Evolutionary conservation across 169 alveolate species (phyloP).

Genomic region (Plasmodium relictum): DNA sequence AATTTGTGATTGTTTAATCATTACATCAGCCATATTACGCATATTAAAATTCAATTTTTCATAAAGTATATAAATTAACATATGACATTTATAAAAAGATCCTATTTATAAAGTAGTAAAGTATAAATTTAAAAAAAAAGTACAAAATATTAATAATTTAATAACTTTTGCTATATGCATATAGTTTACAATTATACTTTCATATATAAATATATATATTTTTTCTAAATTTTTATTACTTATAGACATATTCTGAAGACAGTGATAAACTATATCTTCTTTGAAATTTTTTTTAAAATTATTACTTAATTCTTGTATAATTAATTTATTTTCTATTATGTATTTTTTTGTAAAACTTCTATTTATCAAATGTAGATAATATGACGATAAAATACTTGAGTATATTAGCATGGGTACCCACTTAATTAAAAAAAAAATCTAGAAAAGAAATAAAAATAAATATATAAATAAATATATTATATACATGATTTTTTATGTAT

Average conservation of each 20-base stretch:
- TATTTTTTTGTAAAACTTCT: conserved; percentile 1
- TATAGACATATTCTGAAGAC: conserved; percentile 16
- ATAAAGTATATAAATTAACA: conserved; percentile 7
- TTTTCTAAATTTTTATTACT: conserved; percentile 22
- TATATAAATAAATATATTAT: not conserved
- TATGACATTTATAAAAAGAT: conserved; percentile 56
- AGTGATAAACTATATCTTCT: conserved; percentile 18
- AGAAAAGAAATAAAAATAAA: not conserved
- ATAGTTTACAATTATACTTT: too few relatives aligned
- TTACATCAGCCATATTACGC: conserved; percentile 17
- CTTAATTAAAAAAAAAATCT: conserved; percentile 36
- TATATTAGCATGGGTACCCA: conserved; percentile 39
- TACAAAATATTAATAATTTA: too few relatives aligned
- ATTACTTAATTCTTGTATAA: not conserved
- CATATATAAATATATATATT: too few relatives aligned
- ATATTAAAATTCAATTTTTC: not conserved
- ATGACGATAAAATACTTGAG: conserved; percentile 3
- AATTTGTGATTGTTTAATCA: conserved; percentile 48
- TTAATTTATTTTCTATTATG: not conserved
- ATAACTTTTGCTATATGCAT: too few relatives aligned
- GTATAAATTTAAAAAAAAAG: not conserved
- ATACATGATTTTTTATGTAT: not conserved
- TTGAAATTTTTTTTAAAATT: not conserved
- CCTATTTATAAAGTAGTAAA: conserved; percentile 1
- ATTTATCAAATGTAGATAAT: conserved; percentile 38